Evolutionary conservation across 2,329 filamentous ascomycete genomes (phyloP), one percentile per base, ranked within the genome.

Genomic region (Alternaria ventricosa): DNA sequence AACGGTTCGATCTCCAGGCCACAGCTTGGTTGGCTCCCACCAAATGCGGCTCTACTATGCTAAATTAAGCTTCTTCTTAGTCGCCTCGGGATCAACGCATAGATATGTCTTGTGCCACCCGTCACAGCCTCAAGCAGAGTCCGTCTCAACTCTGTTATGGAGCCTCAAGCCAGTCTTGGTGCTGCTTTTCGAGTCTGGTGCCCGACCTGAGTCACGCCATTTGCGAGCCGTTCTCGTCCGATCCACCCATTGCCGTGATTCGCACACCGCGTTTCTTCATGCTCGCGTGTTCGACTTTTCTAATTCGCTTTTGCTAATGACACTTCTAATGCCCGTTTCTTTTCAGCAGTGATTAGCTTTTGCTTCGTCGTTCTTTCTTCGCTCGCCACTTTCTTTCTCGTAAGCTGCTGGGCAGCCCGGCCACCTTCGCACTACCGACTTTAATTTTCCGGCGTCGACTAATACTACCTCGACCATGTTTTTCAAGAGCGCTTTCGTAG

Each of bases 331-430:
- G 71, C 73, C 70, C 63, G 70, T 74, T 78, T 76, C 69, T 64
- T 67, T 70, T 65, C 57, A 36, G 63, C 56, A 60, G 65, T 65
- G 63, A 60, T 68, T 73, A 61, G 67, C 66, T 69, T 72, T 67
- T 67, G 53, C 64, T 53, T 60, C 66, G 66, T 74, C 72, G 55
- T 63, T 76, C 69, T 73, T 74, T 75, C 65, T 58, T 66, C 73
- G 70, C 69, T 74, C 64, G 66, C 66, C 67, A 68, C 68, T 67
- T 60, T 75, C 71, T 61, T 75, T 77, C 71, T 64, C 61, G 61
- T 66, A 67, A 68, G 78, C 78, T 80, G 78, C 78, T 78, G 78
- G 70, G 68, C 78, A 78, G 78, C 75, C 56, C 64, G 65, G 71
- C 72, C 44, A 65, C 64, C 56, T 66, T 73, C 64, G 41, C 63